Percentiles rank a stretch among this genome's conserved stretches.
phyloP scores from a whole-genome alignment of 495 filamentous ascomycete species.

The Podospora pseudoanserina region DNA sequence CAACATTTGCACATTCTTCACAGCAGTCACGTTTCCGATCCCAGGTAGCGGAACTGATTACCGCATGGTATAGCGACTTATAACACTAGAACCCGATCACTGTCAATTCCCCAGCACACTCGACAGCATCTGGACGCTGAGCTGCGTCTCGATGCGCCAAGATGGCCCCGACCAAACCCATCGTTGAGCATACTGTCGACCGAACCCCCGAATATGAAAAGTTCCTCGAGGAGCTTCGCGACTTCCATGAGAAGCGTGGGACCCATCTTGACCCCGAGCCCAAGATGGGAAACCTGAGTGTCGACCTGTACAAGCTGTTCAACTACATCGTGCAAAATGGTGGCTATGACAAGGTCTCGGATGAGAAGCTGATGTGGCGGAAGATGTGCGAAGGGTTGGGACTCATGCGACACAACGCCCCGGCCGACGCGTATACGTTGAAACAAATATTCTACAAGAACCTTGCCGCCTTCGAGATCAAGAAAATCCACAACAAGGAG shows the following conservation, averaged over 20 bases:
- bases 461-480: constrained; percentile 77
- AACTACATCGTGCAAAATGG: constrained; percentile 64
- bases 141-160: constrained; percentile 27
- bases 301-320: constrained; percentile 70
- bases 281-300: constrained; percentile 63
- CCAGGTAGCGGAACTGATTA: not conserved
- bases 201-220: constrained; percentile 61
- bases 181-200: constrained; percentile 40
- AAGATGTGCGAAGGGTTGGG: constrained; percentile 65
- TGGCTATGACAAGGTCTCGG: constrained; percentile 76
- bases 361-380: constrained; percentile 76
- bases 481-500: constrained; percentile 63
- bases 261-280: constrained; percentile 70
- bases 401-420: constrained; percentile 55
- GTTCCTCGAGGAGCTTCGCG: constrained; percentile 62
- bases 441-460: constrained; percentile 83
- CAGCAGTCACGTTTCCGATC: not conserved
- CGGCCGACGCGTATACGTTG: constrained; percentile 68
- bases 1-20: not conserved
- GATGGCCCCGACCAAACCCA: constrained; percentile 37
- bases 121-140: constrained; percentile 15
- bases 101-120: not conserved
- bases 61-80: not conserved
- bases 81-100: not conserved
- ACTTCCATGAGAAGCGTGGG: constrained; percentile 68